Base-by-base conservation (phyloP, 371 early-diverging fungal genomes). In the Zancudomyces culisetae region DNA sequence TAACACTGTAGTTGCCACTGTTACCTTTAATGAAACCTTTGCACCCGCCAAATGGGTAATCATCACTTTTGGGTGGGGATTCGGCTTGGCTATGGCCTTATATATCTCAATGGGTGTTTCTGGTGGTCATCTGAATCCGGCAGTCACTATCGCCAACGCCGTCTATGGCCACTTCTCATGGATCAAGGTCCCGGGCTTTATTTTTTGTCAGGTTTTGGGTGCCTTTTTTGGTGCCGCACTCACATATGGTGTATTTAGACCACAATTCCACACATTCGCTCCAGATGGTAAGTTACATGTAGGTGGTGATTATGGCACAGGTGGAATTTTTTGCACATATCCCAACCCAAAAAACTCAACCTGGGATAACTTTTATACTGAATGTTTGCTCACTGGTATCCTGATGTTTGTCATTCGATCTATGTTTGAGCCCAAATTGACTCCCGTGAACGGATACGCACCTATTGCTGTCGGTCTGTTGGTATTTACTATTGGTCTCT, bases 81-180 rank as follows among this genome's bases (percentile, higher is more conserved):
- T 77, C 8, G 79, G 71, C 2, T 55, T 79, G 52, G 64, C 70
- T 15, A 66, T 71, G 55, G 79, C 74, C 47, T 70, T 83, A 53
- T 77, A 77, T 58, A 64, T 79, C 52, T 64, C 76, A 42, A 80
- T 83, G 39, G 78, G 79, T 53, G 62, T 82, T 18, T 85, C 85
- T 29, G 84, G 85, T 26, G 87, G 73, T 20, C 87, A 86, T 56
- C 58, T 86, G 51, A 86, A 86, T 60, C 85, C 87, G 23, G 85
- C 84, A 2, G 78, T 86, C 42, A 81, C 85, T 0, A 56, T 86
- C 15, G 70, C 78, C 1, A 70, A 78, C 52, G 83, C 80, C 39
- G 59, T 75, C 13, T 78, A 78, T 63, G 72, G 80, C 28, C 72
- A 76, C 24, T 83, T 86, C 53, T 72, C 81, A n/a, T 70, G 76